Base-by-base conservation (phyloP, 176 grass and related monocot species). In the Eleusine coracana region DNA sequence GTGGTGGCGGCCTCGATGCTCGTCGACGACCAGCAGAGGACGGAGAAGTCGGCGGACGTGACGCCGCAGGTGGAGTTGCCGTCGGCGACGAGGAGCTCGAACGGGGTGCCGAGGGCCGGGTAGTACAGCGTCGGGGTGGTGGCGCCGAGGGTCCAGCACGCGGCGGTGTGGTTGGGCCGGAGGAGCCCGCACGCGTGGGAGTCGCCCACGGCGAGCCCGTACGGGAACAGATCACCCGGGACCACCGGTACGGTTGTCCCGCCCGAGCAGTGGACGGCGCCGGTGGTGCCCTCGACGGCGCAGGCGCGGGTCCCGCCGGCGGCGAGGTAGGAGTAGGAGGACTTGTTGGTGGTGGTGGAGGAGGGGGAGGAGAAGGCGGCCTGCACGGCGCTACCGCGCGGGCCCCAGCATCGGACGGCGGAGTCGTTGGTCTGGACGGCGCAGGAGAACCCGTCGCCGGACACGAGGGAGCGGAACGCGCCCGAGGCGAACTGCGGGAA, bases 11-110 rank as follows among this genome's bases (percentile, higher is more conserved):
- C 83, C 0, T 0, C 56, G 6, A 39, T 20, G 28, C 8, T 29
- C 16, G 64, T 1, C 3, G 70, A 2, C 4, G 76, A 56, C 96
- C 96, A 98, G 81, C 96, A 98, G 1, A 83, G 17, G 2, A 93
- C 85, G 8, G 21, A 41, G 73, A 62, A 88, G 70, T 98, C 87
- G 18, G 1, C 3, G 21, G 46, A 71, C 3, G 58, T 78, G 38
- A 99, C 82, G 79, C 96, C 96, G 82, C 96, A 99, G 2, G 91
- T 99, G 37, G 87, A 56, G 85, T 93, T 85, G 36, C 85, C 96
- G 4, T 75, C 93, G 0, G 96, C 91, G 52, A 90, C 93, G 85
- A 99, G 82, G 82, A 90, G 69, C 85, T 49, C 73, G 86, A 99
- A 92, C 5, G 1, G 10, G 2, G 85, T 92, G 14, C 29, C 77